Base-by-base conservation (phyloP, 2,329 filamentous ascomycete species). In the Hypomyces rosellus region DNA sequence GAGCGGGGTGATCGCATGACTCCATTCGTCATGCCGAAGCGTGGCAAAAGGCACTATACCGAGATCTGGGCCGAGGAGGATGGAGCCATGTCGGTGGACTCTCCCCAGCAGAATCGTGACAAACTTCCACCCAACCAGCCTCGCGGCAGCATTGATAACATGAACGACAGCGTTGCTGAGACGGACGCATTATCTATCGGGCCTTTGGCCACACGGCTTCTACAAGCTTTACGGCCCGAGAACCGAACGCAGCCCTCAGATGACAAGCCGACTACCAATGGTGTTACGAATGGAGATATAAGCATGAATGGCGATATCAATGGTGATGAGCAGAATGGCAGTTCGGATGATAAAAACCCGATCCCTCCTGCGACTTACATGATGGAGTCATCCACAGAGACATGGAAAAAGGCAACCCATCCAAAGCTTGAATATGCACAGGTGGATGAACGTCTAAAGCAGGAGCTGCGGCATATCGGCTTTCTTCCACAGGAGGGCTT, bases 51-150 rank as follows among this genome's bases (percentile, higher is more conserved):
- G 59, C 86, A 89, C 62, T 99, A 97, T 69, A 84, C 81, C 20
- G 91, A 97, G 53, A 76, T 92, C 9, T 99, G 93, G 93, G 86
- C 89, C 0, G 90, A 96, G 58, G 93, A 99, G 65, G 93, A 99
- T 62, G 89, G 89, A 9, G 75, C 81, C 44, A 86, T 89, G 74
- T 77, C 84, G 36, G 73, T 91, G 7, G 89, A 95, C 63, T 77
- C 80, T 4, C 76, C 80, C 5, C 75, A 79, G 34, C 74, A 79
- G 53, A 74, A 75, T 20, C 74, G 77, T 38, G 84, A 89, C 50
- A 84, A 82, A 57, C 76, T 89, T 6, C 80, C 88, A 1, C 77
- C 86, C 1, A 96, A 96, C 63, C 86, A 93, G 59, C 78, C 91
- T 1, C 84, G 91, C 37, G 92, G 93, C 18, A 87, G 73, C 55